These are phyloP conservation scores for Iberis amara DNA, from an alignment of 441 rosid species.

Conservation along the genomic window DNA sequence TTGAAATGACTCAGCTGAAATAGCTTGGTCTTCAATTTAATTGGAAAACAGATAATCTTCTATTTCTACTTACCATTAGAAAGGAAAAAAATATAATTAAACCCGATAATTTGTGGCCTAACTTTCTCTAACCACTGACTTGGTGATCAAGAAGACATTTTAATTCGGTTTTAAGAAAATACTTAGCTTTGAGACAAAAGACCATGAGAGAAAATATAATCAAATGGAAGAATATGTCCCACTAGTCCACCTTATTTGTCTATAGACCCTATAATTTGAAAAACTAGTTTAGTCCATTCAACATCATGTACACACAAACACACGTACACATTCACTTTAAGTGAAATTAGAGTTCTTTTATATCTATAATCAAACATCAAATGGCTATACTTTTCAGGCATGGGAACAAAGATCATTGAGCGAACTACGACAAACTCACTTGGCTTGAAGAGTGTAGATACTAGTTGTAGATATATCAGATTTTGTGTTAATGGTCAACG, in stretches of 20 bases:
- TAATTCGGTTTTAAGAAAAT: conserved; percentile 13
- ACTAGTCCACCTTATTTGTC: conserved; percentile 32
- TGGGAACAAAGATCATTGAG: conserved; percentile 63
- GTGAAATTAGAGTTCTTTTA: not conserved
- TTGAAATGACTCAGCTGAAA: too few relatives aligned
- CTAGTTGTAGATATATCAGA: conserved; percentile 26
- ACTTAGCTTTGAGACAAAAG: conserved; percentile 22
- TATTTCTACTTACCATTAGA: too few relatives aligned
- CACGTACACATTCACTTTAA: too few relatives aligned
- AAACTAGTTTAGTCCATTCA: conserved; percentile 28
- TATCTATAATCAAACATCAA: conserved; percentile 15
- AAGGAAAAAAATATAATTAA: too few relatives aligned
- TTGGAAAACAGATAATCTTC: too few relatives aligned
- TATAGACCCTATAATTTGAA: conserved; percentile 23
- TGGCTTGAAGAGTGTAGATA: conserved; percentile 30
- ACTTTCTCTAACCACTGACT: conserved; percentile 2
- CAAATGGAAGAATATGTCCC: conserved; percentile 21
- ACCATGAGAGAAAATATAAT: conserved; percentile 24
- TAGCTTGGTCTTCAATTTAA: too few relatives aligned
- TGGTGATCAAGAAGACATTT: conserved; percentile 14
- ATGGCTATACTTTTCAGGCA: conserved; percentile 46
- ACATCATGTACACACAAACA: conserved; percentile 8
- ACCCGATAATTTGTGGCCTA: not conserved
- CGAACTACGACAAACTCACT: conserved; percentile 36
- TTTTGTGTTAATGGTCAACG: conserved; percentile 41